These are phyloP conservation scores for Pleurozium schreberi DNA, from an alignment of 225 moss, liverwort and hornwort genomes.

Conservation along the genomic window DNA sequence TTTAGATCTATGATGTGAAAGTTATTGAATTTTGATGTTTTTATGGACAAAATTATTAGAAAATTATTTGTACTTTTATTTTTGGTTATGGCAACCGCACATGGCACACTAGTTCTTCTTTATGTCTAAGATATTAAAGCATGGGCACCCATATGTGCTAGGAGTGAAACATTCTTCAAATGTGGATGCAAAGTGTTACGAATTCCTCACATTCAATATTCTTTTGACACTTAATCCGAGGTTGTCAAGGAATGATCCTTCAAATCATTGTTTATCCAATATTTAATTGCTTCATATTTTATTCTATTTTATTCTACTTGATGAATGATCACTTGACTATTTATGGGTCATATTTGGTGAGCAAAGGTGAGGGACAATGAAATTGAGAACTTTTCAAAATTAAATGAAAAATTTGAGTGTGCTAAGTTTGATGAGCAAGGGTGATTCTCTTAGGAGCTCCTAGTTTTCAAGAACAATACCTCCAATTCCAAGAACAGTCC, in stretches of 20 bases:
- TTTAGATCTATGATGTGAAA: too few relatives aligned
- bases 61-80: too few relatives aligned
- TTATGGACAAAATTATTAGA: too few relatives aligned
- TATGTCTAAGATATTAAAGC: background rate
- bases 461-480: background rate
- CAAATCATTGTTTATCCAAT: background rate
- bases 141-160: accelerated
- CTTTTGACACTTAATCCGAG: background rate
- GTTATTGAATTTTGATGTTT: too few relatives aligned
- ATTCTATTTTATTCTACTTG: background rate
- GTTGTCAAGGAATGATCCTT: background rate
- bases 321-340: background rate
- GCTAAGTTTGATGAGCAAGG: background rate
- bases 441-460: background rate
- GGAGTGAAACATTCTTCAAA: accelerated
- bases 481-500: background rate
- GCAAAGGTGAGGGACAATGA: accelerated
- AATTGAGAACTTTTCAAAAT: background rate
- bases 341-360: background rate
- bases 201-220: background rate
- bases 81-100: too few relatives aligned
- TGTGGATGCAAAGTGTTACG: background rate
- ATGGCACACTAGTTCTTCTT: too few relatives aligned
- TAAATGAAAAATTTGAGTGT: background rate
- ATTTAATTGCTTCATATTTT: background rate